Conservation (phyloP, 1,284 basidiomycete species). For the Tilletia walkeri region DNA sequence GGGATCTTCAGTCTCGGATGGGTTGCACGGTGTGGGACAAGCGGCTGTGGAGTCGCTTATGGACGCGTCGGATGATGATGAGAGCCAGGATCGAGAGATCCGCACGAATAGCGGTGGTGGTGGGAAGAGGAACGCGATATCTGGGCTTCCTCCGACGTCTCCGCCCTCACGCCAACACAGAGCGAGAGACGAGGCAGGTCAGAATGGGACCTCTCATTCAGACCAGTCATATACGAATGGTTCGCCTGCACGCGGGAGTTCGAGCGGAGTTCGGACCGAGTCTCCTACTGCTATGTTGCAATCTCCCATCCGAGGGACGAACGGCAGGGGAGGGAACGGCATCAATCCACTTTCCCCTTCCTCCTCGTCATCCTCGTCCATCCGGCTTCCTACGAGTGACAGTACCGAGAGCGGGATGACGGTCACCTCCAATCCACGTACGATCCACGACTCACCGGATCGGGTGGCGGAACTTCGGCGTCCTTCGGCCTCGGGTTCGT, state of each 20-base stretch:
- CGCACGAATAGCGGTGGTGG: too few species aligned
- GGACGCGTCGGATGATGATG: not conserved
- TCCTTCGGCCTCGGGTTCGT: not conserved
- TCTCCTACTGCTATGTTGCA: not conserved
- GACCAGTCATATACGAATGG: too few species aligned
- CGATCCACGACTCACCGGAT: conserved; percentile 10
- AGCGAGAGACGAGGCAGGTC: too few species aligned
- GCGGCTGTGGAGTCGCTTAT: conserved; percentile 3
- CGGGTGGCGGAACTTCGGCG: not conserved
- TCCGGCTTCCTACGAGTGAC: not conserved
- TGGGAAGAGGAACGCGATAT: too few species aligned
- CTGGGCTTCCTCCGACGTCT: too few species aligned
- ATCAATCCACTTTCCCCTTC: not conserved
- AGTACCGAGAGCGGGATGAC: conserved; percentile 8
- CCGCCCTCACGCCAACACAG: too few species aligned
- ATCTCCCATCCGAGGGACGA: not conserved
- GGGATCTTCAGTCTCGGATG: conserved; percentile 4
- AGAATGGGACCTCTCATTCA: too few species aligned
- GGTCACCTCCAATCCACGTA: conserved; percentile 7
- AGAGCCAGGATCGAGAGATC: too few species aligned
- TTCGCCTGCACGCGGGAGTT: too few species aligned
- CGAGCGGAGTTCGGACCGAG: too few species aligned
- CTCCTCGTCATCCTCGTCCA: not conserved
- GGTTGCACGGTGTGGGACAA: conserved; percentile 1
- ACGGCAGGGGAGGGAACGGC: not conserved